Percentiles rank a stretch among this genome's conserved stretches.
phyloP scores from a whole-genome alignment of 352 stramenopile species.

The Nothophytophthora sp. region DNA sequence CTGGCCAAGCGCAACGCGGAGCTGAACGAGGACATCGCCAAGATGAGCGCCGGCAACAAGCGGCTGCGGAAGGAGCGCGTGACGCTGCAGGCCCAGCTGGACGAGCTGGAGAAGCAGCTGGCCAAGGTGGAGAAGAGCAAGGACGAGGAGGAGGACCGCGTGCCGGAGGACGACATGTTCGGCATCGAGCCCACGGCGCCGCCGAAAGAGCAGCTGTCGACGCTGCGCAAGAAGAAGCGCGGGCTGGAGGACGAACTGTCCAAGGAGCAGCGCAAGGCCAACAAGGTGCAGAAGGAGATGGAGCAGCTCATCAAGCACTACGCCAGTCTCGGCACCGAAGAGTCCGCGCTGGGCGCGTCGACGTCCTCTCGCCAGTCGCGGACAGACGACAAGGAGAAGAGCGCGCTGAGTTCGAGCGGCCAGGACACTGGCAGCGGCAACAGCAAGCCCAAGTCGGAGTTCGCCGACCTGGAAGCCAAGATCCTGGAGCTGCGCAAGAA shows the following conservation, averaged over 20 bases:
- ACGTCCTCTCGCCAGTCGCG: slow-evolving; percentile 42
- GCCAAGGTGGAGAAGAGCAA: slow-evolving; percentile 57
- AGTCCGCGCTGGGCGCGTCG: slow-evolving; percentile 39
- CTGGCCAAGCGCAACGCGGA: slow-evolving; percentile 71
- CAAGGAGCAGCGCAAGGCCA: slow-evolving; percentile 80
- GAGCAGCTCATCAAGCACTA: slow-evolving; percentile 83
- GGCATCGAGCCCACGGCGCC: slow-evolving; percentile 64
- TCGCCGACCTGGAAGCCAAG: slow-evolving; percentile 59
- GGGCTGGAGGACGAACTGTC: slow-evolving; percentile 79
- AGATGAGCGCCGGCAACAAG: slow-evolving; percentile 87
- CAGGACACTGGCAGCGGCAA: slow-evolving; percentile 9
- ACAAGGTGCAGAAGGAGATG: slow-evolving; percentile 82
- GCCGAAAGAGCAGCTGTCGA: slow-evolving; percentile 55
- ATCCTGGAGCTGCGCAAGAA: slow-evolving; percentile 83
- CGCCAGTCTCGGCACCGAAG: slow-evolving; percentile 32
- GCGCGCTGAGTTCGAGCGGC: slow-evolving; percentile 12
- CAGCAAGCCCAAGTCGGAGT: slow-evolving; percentile 48
- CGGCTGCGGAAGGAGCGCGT: slow-evolving; percentile 78
- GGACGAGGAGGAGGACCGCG: slow-evolving; percentile 55
- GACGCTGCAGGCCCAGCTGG: slow-evolving; percentile 58
- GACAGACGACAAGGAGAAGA: slow-evolving; percentile 32
- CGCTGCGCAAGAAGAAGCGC: slow-evolving; percentile 66
- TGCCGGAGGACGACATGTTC: slow-evolving; percentile 79
- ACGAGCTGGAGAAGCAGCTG: slow-evolving; percentile 73
- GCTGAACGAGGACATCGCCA: slow-evolving; percentile 81